A percentile compares a stretch with the other conserved stretches of the same genome.
Evolutionary conservation across 768 basidiomycete species (phyloP).

Genomic region (Boletus rufocinnamomeus): DNA sequence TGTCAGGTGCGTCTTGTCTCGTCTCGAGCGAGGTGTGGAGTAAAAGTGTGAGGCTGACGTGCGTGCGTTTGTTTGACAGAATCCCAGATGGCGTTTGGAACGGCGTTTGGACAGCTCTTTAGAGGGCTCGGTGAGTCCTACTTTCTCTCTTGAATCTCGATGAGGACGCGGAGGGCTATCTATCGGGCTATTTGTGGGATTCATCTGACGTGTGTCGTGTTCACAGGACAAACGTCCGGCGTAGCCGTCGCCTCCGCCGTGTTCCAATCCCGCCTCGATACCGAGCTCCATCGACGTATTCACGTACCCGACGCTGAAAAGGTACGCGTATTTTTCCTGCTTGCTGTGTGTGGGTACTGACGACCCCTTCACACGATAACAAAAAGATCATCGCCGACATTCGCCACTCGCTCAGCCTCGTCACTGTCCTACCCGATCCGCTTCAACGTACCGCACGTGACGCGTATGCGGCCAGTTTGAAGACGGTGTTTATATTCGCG

Average conservation of each 20-base stretch:
- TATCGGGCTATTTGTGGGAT: background rate
- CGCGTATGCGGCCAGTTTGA: constrained; percentile 23
- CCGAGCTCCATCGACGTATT: constrained; percentile 18
- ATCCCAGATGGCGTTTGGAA: constrained; percentile 25
- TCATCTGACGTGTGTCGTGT: background rate
- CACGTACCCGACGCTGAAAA: constrained; percentile 12
- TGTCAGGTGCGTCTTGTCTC: constrained; percentile 1
- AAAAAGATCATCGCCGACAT: constrained; percentile 21
- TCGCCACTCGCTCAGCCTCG: constrained; percentile 22
- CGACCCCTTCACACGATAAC: too few species aligned
- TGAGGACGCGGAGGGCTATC: background rate
- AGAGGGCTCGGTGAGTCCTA: constrained; percentile 20
- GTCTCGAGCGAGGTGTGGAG: background rate
- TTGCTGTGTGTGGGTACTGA: background rate
- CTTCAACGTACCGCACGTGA: constrained; percentile 22
- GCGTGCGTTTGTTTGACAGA: constrained; percentile 8
- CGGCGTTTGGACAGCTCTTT: constrained; percentile 27
- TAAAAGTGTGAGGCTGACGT: background rate
- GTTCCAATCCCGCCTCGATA: constrained; percentile 21
- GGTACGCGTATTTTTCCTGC: too few species aligned
- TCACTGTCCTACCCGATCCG: constrained; percentile 8
- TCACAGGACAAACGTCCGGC: constrained; percentile 25
- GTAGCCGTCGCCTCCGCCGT: constrained; percentile 26
- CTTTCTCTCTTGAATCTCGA: background rate
- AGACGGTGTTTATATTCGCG: constrained; percentile 19